A percentile compares a stretch with the other conserved stretches of the same genome.
phyloP scores from a whole-genome alignment of 2,329 filamentous ascomycete species.

The Xylariaceae sp. region DNA sequence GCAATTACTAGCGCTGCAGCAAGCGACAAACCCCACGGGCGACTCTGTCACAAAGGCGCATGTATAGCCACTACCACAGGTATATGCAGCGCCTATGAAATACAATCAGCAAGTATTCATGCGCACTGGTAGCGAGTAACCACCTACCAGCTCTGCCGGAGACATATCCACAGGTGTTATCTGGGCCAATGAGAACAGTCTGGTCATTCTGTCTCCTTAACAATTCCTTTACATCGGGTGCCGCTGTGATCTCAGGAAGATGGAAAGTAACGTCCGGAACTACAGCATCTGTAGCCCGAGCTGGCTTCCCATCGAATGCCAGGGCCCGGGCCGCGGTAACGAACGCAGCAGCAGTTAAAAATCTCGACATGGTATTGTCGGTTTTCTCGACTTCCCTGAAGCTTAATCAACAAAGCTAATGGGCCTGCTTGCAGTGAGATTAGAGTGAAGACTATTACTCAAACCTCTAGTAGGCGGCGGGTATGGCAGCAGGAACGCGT shows the following conservation, averaged over 20 bases:
- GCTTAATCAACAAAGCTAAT: constrained; percentile 1
- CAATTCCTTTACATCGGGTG: constrained; percentile 45
- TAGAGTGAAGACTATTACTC: constrained; percentile 6
- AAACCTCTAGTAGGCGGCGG: too few relatives aligned
- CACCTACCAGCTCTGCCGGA: constrained; percentile 47
- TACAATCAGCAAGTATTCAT: constrained; percentile 7
- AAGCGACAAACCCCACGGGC: constrained; percentile 48
- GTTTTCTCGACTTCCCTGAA: constrained; percentile 8
- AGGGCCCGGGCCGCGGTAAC: constrained; percentile 44
- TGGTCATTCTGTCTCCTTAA: constrained; percentile 39
- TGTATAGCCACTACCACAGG: constrained; percentile 43
- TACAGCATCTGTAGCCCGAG: constrained; percentile 44
- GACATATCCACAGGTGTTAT: constrained; percentile 59
- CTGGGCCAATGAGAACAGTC: constrained; percentile 52
- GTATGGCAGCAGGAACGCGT: constrained; percentile 8
- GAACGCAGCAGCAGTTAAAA: constrained; percentile 40
- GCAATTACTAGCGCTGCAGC: constrained; percentile 47
- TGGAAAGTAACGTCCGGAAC: constrained; percentile 44
- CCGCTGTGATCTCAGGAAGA: constrained; percentile 49
- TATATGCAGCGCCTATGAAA: constrained; percentile 46
- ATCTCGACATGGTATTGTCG: constrained; percentile 32
- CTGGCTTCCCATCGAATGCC: constrained; percentile 39
- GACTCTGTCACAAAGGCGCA: constrained; percentile 50
- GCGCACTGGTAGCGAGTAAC: neutral
- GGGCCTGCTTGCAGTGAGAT: constrained; percentile 10